Evolutionary conservation across 1,139 yeast species (phyloP).

Genomic region (Sugiyamaella xylanicola): DNA sequence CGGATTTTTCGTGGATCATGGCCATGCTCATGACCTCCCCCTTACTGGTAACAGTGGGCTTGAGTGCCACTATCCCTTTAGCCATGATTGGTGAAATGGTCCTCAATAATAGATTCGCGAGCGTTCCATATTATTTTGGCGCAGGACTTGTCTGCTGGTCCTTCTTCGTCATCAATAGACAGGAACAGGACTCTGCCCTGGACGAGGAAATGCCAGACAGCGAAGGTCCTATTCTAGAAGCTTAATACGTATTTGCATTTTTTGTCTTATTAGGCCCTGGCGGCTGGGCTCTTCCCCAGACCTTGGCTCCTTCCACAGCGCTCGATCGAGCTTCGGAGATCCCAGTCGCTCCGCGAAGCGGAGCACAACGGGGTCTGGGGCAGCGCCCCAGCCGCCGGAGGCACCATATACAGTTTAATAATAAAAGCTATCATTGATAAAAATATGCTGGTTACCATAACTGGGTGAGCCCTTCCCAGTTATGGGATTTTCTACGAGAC

Average conservation of each 20-base stretch:
- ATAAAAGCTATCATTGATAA: no score
- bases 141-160: constrained; percentile 80
- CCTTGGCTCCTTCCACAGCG: background rate
- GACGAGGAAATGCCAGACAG: constrained; percentile 31
- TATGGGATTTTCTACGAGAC: constrained; percentile 54
- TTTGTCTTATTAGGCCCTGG: constrained; percentile 1
- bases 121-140: constrained; percentile 69
- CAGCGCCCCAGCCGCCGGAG: background rate
- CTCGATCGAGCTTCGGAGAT: background rate
- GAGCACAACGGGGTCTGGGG: background rate
- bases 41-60: constrained; percentile 90
- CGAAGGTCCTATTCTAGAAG: constrained; percentile 19
- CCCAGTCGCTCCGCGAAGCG: background rate
- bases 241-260: constrained; percentile 9
- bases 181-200: constrained; percentile 57
- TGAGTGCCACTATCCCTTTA: constrained; percentile 88
- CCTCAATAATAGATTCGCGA: constrained; percentile 63
- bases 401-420: no score
- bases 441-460: constrained; percentile 31
- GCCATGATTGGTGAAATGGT: constrained; percentile 91
- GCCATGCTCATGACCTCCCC: constrained; percentile 94
- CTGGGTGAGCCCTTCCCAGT: constrained; percentile 41
- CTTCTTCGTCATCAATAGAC: constrained; percentile 78
- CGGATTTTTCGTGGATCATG: constrained; percentile 94
- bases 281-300: constrained; percentile 7